Conservation (phyloP, 768 basidiomycete species). For the Auriculariales sp. region DNA sequence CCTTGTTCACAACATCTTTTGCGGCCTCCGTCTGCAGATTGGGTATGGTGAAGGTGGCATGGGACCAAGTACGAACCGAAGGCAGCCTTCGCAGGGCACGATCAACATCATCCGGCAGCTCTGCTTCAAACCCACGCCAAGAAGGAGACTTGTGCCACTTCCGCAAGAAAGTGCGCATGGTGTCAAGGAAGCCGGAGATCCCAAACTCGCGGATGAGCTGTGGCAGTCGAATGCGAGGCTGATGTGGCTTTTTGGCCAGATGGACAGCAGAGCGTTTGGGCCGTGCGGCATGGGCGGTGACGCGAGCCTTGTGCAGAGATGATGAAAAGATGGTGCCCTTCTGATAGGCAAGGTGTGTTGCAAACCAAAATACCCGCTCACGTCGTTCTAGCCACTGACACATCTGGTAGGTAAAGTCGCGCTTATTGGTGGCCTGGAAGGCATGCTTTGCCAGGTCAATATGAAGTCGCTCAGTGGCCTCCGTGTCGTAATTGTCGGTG, state of each 20-base stretch:
- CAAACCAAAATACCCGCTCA: background rate
- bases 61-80: background rate
- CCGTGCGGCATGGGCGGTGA: background rate
- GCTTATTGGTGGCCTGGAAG: slow-evolving; percentile 1
- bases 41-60: background rate
- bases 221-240: background rate
- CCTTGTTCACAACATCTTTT: slow-evolving; percentile 6
- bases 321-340: background rate
- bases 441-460: slow-evolving; percentile 14
- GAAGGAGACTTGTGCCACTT: background rate
- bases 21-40: background rate
- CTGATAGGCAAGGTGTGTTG: background rate
- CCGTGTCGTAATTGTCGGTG: slow-evolving; percentile 25
- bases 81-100: background rate
- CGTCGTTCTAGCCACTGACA: background rate
- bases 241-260: background rate
- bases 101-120: background rate
- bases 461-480: slow-evolving; percentile 25
- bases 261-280: too few relatives aligned
- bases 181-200: background rate
- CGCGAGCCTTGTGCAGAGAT: background rate
- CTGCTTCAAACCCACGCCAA: background rate
- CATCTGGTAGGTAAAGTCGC: background rate
- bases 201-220: background rate
- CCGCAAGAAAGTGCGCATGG: background rate